Evolutionary conservation across 495 filamentous ascomycete species (phyloP).

Genomic region (Apiosordaria backusii): DNA sequence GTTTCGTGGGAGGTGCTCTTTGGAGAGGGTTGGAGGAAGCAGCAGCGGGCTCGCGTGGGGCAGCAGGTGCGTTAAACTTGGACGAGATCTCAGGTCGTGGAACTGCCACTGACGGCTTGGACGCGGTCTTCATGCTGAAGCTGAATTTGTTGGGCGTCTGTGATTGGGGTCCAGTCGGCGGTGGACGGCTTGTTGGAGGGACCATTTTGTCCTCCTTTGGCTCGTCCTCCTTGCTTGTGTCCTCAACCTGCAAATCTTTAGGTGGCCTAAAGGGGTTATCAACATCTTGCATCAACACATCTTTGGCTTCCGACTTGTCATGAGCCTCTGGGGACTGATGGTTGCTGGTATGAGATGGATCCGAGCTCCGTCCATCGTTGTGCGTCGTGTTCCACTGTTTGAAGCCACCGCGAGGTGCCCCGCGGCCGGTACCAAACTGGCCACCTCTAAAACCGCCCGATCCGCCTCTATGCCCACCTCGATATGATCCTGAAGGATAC

Average conservation of each 20-base stretch:
- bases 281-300: conserved; percentile 45
- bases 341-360: conserved; percentile 31
- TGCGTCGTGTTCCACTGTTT: conserved; percentile 32
- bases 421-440: conserved; percentile 32
- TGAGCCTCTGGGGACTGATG: conserved; percentile 47
- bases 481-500: conserved; percentile 51
- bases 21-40: conserved; percentile 23
- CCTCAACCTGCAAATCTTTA: conserved; percentile 62
- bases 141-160: conserved; percentile 65
- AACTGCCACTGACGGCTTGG: conserved; percentile 56
- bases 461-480: conserved; percentile 48
- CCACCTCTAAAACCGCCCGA: conserved; percentile 39
- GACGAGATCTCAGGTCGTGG: conserved; percentile 71
- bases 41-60: conserved; percentile 35
- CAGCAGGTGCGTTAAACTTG: conserved; percentile 59
- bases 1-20: conserved; percentile 32
- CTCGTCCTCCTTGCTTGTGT: conserved; percentile 48
- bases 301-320: conserved; percentile 26
- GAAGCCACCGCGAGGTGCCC: conserved; percentile 37
- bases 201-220: conserved; percentile 40
- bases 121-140: conserved; percentile 74
- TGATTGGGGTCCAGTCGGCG: conserved; percentile 50
- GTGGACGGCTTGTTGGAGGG: conserved; percentile 43
- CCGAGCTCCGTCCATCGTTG: conserved; percentile 24
- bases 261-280: conserved; percentile 61